Conservation (phyloP, 176 grass and related monocot genomes). For the Miscanthus lutarioriparius region DNA sequence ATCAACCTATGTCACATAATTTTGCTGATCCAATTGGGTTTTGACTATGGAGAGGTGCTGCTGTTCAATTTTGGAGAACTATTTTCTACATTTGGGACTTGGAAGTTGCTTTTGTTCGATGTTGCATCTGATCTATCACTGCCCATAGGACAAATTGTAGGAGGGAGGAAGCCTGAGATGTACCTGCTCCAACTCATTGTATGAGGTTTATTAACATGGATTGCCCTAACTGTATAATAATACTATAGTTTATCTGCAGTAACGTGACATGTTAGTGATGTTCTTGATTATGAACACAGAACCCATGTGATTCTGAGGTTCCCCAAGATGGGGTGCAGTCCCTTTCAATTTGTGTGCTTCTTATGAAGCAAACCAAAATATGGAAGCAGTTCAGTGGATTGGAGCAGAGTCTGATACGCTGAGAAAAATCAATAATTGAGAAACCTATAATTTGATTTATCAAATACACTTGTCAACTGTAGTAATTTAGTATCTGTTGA, state of each 20-base stretch:
- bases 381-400: neutral
- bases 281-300: neutral
- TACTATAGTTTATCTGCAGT: neutral
- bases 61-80: neutral
- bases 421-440: neutral
- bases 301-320: neutral
- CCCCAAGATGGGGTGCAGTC: neutral
- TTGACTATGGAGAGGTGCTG: neutral
- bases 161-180: conserved; percentile 7
- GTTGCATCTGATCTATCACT: neutral
- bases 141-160: neutral
- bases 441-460: conserved; percentile 7
- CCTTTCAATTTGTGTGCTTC: neutral
- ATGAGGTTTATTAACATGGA: neutral
- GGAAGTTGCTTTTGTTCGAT: neutral
- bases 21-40: neutral
- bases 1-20: neutral
- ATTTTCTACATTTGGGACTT: neutral
- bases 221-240: neutral
- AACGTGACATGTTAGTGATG: neutral
- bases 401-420: neutral
- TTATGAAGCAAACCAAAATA: conserved; percentile 3
- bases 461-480: conserved; percentile 15
- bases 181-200: neutral
- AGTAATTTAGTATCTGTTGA: conserved; percentile 15